Evolutionary conservation across 352 stramenopile species (phyloP).

Genomic region (Globisporangium spinosum): DNA sequence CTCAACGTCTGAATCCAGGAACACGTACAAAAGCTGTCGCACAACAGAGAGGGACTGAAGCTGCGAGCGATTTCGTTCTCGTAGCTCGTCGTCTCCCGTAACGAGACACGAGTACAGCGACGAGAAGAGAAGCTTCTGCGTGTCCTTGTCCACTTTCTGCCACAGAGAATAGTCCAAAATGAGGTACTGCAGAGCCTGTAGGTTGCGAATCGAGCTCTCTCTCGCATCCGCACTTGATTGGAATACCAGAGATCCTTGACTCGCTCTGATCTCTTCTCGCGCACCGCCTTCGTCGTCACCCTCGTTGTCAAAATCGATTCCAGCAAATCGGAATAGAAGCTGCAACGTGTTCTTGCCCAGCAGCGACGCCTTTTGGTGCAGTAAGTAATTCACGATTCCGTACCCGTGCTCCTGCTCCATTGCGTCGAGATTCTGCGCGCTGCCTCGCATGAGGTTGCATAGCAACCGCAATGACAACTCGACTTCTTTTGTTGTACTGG

Average conservation of each 20-base stretch:
- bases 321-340: slow-evolving; percentile 52
- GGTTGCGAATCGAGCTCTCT: slow-evolving; percentile 52
- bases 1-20: slow-evolving; percentile 53
- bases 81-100: slow-evolving; percentile 36
- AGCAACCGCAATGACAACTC: slow-evolving; percentile 47
- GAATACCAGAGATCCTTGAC: not conserved
- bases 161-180: slow-evolving; percentile 71
- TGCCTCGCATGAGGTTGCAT: slow-evolving; percentile 27
- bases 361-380: slow-evolving; percentile 52
- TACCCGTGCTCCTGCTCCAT: slow-evolving; percentile 78
- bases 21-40: slow-evolving; percentile 64
- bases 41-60: slow-evolving; percentile 64
- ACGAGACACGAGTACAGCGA: slow-evolving; percentile 61
- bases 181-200: slow-evolving; percentile 67
- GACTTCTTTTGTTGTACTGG: slow-evolving; percentile 35
- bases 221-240: not conserved
- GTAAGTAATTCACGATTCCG: slow-evolving; percentile 59
- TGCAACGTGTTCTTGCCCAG: slow-evolving; percentile 34
- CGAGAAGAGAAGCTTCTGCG: slow-evolving; percentile 55
- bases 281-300: not conserved
- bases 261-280: not conserved
- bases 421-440: slow-evolving; percentile 39
- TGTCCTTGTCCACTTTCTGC: slow-evolving; percentile 37
- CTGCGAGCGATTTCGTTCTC: slow-evolving; percentile 55
- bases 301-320: slow-evolving; percentile 36